Conservation (phyloP, 257 asterid species). For the Solanum infundibuliforme region DNA sequence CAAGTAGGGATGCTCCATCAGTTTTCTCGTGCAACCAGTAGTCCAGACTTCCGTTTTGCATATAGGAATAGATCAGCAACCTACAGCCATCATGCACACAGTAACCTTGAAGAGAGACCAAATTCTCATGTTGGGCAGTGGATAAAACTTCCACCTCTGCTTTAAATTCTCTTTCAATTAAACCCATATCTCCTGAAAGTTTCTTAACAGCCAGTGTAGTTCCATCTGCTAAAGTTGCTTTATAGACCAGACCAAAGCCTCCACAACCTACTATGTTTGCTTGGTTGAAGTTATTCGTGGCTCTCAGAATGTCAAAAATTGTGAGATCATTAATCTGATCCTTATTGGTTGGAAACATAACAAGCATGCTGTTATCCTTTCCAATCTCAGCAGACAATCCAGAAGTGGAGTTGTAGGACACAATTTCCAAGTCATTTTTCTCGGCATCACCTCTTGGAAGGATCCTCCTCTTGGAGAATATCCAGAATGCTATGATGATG, state of each 20-base stretch:
- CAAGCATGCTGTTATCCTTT: conserved; percentile 55
- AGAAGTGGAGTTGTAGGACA: conserved; percentile 58
- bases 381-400: conserved; percentile 55
- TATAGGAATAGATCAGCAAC: conserved; percentile 70
- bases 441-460: conserved; percentile 37
- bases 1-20: conserved; percentile 71
- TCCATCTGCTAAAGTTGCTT: conserved; percentile 66
- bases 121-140: conserved; percentile 85
- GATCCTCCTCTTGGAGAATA: conserved; percentile 56
- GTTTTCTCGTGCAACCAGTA: conserved; percentile 90
- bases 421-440: conserved; percentile 36
- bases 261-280: conserved; percentile 89
- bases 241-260: conserved; percentile 89
- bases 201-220: conserved; percentile 81
- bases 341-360: conserved; percentile 61
- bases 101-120: conserved; percentile 82
- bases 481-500: conserved; percentile 50
- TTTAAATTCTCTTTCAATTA: conserved; percentile 93
- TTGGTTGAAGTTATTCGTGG: conserved; percentile 87
- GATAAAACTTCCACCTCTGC: conserved; percentile 94
- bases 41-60: conserved; percentile 95
- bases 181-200: conserved; percentile 88
- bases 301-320: conserved; percentile 60
- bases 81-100: conserved; percentile 83
- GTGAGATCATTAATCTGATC: conserved; percentile 55